Base-by-base conservation (phyloP, 148 eudicot species). In the Rhododendron williamsianum region DNA sequence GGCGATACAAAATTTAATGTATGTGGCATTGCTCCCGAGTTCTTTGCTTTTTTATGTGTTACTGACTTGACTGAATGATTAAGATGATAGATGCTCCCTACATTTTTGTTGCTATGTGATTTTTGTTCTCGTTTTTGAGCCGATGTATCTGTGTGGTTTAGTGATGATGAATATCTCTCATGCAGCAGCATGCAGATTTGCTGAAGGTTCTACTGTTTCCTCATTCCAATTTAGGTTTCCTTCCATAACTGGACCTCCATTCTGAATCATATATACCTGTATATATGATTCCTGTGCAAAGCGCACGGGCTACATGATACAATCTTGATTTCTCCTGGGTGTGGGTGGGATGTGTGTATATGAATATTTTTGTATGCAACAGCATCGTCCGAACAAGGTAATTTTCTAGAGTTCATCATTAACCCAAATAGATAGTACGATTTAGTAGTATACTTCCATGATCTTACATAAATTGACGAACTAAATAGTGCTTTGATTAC, bases 1-100 rank as follows among this genome's bases (percentile, higher is more conserved):
- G 69, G 49, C 12, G 87, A 23, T 45, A 25, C 21, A 23, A 51
- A 27, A 83, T 83, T 83, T 27, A 83, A 79, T 81, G 48, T 43
- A 6, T 25, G 81, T 45, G 81, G 30, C 69, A 60, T 86, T 67
- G 69, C 58, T 74, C 46, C 35, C 43, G 48, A 25, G 11, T 73
- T 76, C 54, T 33, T 86, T 41, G 35, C 30, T 33, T 11, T 46
- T 30, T 25, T 19, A 11, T 43, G 54, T 41, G 19, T 82, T 54
- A 2, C 15, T 58, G 35, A 43, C 38, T 41, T 27, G 82, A 51
- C 35, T 41, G 38, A 74, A 81, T 71, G 73, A 67, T 67, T 25
- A 15, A 3, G 73, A 25, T 67, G 13, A 25, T 67, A 67, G 73
- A n/a, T 67, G 15, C 5, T 67, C 35, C 10, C 15, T 10, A 25